Base-by-base conservation (phyloP, 495 filamentous ascomycete species). In the Penicillium egyptiacum region DNA sequence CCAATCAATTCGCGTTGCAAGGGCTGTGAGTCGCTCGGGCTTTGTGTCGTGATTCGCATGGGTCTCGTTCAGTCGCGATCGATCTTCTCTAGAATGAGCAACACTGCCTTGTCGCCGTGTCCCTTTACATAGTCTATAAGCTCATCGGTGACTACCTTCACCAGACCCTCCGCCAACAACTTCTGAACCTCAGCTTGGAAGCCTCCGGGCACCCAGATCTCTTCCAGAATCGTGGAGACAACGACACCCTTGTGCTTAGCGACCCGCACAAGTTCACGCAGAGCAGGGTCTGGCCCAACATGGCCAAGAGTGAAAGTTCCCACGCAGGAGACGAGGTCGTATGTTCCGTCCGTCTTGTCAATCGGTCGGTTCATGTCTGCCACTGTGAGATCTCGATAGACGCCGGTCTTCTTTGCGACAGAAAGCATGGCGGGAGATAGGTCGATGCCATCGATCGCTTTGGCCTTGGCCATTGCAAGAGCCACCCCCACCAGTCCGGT, bases 241-340 rank as follows among this genome's bases (percentile, higher is more conserved):
- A 81, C 53, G 16, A 76, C 48, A 3, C 77, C 76, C 7, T 61
- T 68, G 2, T 35, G 59, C 60, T 70, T 76, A 12, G 68, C 62
- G 0, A 79, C 50, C 0, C 78, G 66, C 6, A 77, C 61, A 26
- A 81, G 70, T 45, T 81, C 76, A 22, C 71, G 55, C 47, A 72
- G 43, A 8, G 75, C 67, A 12, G 76, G 75, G 46, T 66, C 68
- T 8, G 76, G 75, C 0, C 76, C 76, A 26, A 81, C 76, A 54
- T 79, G 78, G 19, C 75, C 76, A 1, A 69, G 68, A 9, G 78
- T 79, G 43, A 81, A 75, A 5, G 75, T 81, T 25, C 78, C 78
- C 5, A 69, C 70, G 49, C 78, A 81, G 10, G 69, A 71, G 14
- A 81, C 70, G 1, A 74, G 62, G 16, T 81, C 75, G 50, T 81